Conservation (phyloP, 2,329 filamentous ascomycete genomes). For the Diplodia scrobiculata region DNA sequence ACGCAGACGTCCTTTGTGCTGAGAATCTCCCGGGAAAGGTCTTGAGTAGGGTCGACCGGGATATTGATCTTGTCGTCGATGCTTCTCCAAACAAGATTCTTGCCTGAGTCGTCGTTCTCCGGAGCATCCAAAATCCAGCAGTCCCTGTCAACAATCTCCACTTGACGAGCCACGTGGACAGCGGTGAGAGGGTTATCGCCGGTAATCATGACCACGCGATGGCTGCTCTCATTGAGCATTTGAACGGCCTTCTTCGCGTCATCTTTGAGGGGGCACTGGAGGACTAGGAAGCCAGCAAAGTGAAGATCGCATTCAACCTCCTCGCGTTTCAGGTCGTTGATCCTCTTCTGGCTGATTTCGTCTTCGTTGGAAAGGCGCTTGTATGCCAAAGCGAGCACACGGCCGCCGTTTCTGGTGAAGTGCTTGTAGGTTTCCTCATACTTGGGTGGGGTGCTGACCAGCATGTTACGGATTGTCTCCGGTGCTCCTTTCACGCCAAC, state of each 20-base stretch:
- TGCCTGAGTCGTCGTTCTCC: constrained; percentile 79
- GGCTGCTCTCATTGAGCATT: constrained; percentile 98
- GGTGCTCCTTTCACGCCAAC: constrained; percentile 95
- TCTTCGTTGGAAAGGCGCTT: constrained; percentile 82
- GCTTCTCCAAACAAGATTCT: constrained; percentile 88
- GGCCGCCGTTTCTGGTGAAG: constrained; percentile 92
- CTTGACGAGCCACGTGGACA: constrained; percentile 89
- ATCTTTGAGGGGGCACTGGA: constrained; percentile 94
- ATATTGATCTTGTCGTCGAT: constrained; percentile 88
- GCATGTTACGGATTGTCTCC: constrained; percentile 94
- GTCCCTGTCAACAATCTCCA: constrained; percentile 96
- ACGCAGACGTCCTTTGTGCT: constrained; percentile 88
- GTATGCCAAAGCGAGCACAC: constrained; percentile 90
- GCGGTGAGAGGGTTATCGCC: constrained; percentile 97
- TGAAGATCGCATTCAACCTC: constrained; percentile 80
- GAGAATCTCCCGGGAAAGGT: constrained; percentile 78
- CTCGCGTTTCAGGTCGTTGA: constrained; percentile 93
- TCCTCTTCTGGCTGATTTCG: constrained; percentile 78
- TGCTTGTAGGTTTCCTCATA: constrained; percentile 99
- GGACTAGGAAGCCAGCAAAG: constrained; percentile 93
- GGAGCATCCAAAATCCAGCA: constrained; percentile 93
- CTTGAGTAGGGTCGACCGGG: constrained; percentile 78
- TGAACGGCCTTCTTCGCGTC: constrained; percentile 91
- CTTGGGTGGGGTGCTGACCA: constrained; percentile 75
- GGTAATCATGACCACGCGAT: constrained; percentile 98